Evolutionary conservation across 768 basidiomycete species (phyloP).

Genomic region (Naganishia vishniacii): DNA sequence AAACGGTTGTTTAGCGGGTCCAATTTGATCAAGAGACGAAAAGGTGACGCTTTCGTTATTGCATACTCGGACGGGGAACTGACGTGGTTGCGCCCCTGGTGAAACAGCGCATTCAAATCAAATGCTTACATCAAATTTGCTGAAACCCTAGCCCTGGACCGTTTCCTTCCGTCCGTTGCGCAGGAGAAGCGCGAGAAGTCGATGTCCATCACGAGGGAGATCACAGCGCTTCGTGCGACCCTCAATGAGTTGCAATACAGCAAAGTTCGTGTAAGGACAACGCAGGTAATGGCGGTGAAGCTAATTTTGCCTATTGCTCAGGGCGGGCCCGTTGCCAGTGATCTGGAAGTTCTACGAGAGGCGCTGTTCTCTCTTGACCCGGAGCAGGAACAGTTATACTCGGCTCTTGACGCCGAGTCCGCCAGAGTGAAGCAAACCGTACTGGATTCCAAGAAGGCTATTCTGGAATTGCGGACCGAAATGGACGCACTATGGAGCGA

Average conservation of each 20-base stretch:
- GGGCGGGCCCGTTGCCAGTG: slow-evolving; percentile 31
- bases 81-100: background rate
- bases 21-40: slow-evolving; percentile 51
- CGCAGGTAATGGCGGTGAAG: too few relatives aligned
- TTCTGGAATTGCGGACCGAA: slow-evolving; percentile 44
- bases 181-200: slow-evolving; percentile 65
- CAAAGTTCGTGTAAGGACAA: slow-evolving; percentile 55
- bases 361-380: slow-evolving; percentile 28
- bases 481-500: slow-evolving; percentile 72
- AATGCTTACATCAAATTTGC: slow-evolving; percentile 90
- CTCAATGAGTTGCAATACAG: slow-evolving; percentile 63
- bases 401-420: slow-evolving; percentile 33
- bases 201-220: slow-evolving; percentile 63
- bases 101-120: slow-evolving; percentile 57
- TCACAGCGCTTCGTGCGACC: slow-evolving; percentile 63
- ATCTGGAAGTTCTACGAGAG: slow-evolving; percentile 29
- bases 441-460: background rate
- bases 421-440: slow-evolving; percentile 25
- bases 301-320: slow-evolving; percentile 20
- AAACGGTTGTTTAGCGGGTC: slow-evolving; percentile 58
- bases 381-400: slow-evolving; percentile 32
- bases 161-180: slow-evolving; percentile 75
- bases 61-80: background rate
- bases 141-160: slow-evolving; percentile 81
- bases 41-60: slow-evolving; percentile 1